Percentiles rank a stretch among this genome's conserved stretches.
Evolutionary conservation across 306 rosid genomes (phyloP).

Genomic region (Argentina anserina): DNA sequence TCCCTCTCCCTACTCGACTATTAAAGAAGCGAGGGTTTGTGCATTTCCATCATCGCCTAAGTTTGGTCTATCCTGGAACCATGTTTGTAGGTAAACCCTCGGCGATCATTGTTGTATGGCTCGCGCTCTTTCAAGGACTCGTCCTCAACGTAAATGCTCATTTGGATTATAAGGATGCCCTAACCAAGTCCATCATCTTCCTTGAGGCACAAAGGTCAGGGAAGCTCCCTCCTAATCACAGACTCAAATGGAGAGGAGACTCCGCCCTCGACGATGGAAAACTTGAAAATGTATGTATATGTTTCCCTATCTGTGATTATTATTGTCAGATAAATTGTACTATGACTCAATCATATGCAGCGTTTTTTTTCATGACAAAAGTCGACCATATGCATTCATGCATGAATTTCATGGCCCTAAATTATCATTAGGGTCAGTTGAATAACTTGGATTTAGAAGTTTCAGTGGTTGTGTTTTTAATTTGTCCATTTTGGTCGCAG

Average conservation of each 20-base stretch:
- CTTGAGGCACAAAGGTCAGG: constrained; percentile 96
- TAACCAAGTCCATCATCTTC: constrained; percentile 73
- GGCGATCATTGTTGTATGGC: constrained; percentile 53
- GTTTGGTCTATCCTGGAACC: constrained; percentile 27
- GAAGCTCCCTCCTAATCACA: constrained; percentile 63
- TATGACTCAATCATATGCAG: no score
- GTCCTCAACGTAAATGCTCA: constrained; percentile 32
- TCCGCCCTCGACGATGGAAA: constrained; percentile 80
- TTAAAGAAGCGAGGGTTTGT: background rate
- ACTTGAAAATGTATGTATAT: constrained; percentile 38
- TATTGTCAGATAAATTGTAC: background rate
- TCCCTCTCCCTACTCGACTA: background rate
- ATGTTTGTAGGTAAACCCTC: constrained; percentile 16
- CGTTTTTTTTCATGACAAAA: background rate
- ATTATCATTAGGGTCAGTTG: background rate
- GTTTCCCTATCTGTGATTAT: background rate
- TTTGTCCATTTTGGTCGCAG: constrained; percentile 24
- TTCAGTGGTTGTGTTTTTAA: background rate
- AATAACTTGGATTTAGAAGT: background rate
- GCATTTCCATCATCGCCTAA: constrained; percentile 3
- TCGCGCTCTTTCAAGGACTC: constrained; percentile 41
- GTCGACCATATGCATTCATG: background rate
- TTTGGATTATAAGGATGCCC: constrained; percentile 75
- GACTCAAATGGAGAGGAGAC: constrained; percentile 88
- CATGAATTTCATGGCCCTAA: background rate